Conservation (phyloP, 2,329 filamentous ascomycete genomes). For the Keithomyces neogunnii region DNA sequence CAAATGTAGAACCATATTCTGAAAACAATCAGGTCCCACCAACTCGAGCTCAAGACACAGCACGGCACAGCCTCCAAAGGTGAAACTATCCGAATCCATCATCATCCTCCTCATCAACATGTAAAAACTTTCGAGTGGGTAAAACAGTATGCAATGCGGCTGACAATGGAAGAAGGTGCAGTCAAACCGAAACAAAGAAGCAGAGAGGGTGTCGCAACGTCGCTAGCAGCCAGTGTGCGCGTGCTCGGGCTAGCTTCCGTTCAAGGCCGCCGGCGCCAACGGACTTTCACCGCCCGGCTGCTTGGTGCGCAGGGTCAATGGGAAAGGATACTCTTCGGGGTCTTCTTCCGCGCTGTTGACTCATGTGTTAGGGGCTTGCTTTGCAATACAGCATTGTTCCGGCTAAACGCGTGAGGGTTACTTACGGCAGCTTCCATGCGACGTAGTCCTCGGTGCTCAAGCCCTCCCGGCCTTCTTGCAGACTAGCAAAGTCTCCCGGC, state of each 20-base stretch:
- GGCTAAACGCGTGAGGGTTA: conserved; percentile 21
- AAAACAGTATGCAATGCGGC: no score
- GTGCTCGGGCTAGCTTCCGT: conserved; percentile 10
- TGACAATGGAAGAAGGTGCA: no score
- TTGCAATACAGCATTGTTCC: neutral
- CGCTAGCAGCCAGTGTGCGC: neutral
- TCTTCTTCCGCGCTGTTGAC: conserved; percentile 78
- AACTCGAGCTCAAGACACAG: no score
- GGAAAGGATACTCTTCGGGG: conserved; percentile 60
- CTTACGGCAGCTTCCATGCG: conserved; percentile 96
- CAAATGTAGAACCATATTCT: no score
- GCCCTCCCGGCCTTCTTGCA: conserved; percentile 90
- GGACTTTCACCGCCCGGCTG: conserved; percentile 27
- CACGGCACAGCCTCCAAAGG: no score
- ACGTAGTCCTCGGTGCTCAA: conserved; percentile 96
- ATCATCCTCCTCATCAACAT: no score
- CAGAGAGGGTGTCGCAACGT: neutral
- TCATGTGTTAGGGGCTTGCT: no score
- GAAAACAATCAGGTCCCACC: no score
- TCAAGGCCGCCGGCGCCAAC: conserved; percentile 10
- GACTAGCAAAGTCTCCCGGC: conserved; percentile 90
- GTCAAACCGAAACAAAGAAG: neutral
- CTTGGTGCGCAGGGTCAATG: conserved; percentile 48
- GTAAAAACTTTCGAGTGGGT: no score
- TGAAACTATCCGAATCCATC: no score